Evolutionary conservation across 768 basidiomycete genomes (phyloP).

Genomic region (Suillus brevipes): DNA sequence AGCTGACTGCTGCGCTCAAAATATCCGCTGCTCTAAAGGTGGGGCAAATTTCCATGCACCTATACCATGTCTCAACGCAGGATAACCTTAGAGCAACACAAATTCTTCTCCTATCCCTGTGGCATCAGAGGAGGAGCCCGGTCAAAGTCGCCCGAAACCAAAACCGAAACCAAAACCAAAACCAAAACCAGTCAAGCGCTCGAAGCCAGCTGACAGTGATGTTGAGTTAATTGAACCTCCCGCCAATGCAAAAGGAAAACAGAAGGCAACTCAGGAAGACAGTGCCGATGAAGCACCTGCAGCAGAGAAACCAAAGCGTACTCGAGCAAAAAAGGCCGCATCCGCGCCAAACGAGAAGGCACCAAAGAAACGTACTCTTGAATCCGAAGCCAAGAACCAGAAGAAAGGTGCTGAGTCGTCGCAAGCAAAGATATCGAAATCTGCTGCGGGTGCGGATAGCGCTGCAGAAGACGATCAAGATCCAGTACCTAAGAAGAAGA

Average conservation of each 20-base stretch:
- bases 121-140: neutral
- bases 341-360: conserved; percentile 15
- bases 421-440: conserved; percentile 17
- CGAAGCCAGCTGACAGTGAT: conserved; percentile 30
- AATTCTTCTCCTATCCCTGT: neutral
- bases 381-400: conserved; percentile 21
- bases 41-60: neutral
- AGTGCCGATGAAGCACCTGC: conserved; percentile 17
- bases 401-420: conserved; percentile 17
- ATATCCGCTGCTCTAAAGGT: conserved; percentile 17
- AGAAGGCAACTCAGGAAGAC: conserved; percentile 33
- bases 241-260: conserved; percentile 40
- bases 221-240: conserved; percentile 30
- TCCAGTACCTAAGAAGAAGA: conserved; percentile 58
- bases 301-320: conserved; percentile 27
- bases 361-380: conserved; percentile 19
- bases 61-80: neutral
- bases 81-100: conserved; percentile 6
- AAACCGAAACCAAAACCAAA: conserved; percentile 17
- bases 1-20: conserved; percentile 39
- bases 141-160: conserved; percentile 27
- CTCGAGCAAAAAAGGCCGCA: conserved; percentile 26
- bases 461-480: conserved; percentile 21
- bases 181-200: conserved; percentile 11
- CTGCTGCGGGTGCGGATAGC: conserved; percentile 20